phyloP scores from a whole-genome alignment of 2,329 filamentous ascomycete genomes.

The Aspergillus amoenus region DNA sequence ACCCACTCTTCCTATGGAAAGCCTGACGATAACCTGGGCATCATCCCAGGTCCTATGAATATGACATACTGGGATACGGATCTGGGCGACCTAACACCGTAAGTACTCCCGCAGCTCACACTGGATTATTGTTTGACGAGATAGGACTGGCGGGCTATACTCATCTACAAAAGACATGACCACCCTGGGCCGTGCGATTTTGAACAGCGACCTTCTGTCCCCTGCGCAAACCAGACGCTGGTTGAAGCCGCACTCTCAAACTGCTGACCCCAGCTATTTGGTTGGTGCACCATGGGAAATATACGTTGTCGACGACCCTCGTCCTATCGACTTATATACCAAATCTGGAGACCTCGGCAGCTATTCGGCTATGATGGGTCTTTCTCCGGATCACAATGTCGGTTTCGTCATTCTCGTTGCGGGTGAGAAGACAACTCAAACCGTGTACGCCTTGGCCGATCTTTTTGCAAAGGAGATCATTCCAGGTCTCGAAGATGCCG shows the following conservation, averaged over 20 bases:
- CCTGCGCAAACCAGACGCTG: slow-evolving; percentile 42
- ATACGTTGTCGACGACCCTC: slow-evolving; percentile 15
- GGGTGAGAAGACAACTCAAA: slow-evolving; percentile 11
- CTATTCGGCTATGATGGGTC: slow-evolving; percentile 24
- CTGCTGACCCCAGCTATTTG: slow-evolving; percentile 38
- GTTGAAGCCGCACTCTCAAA: slow-evolving; percentile 44
- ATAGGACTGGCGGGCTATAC: slow-evolving; percentile 45
- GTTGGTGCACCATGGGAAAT: slow-evolving; percentile 50
- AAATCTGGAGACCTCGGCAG: slow-evolving; percentile 26
- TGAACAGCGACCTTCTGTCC: slow-evolving; percentile 38
- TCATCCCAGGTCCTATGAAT: slow-evolving; percentile 39
- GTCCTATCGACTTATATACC: slow-evolving; percentile 24
- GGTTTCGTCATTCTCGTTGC: slow-evolving; percentile 26
- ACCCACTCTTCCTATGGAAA: slow-evolving; percentile 32
- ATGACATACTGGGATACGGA: slow-evolving; percentile 34
- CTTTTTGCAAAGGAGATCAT: slow-evolving; percentile 17
- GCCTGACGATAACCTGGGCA: slow-evolving; percentile 16
- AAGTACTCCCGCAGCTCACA: slow-evolving; percentile 15
- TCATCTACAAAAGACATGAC: slow-evolving; percentile 46
- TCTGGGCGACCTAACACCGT: slow-evolving; percentile 44
- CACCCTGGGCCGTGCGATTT: slow-evolving; percentile 45
- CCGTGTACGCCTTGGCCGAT: slow-evolving; percentile 14
- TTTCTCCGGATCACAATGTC: slow-evolving; percentile 26
- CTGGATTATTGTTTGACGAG: not conserved
- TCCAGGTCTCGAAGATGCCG: slow-evolving; percentile 22